A percentile compares a stretch with the other conserved stretches of the same genome.
Conservation (phyloP, 768 basidiomycete genomes). For the Leccinum disarticulatum region DNA sequence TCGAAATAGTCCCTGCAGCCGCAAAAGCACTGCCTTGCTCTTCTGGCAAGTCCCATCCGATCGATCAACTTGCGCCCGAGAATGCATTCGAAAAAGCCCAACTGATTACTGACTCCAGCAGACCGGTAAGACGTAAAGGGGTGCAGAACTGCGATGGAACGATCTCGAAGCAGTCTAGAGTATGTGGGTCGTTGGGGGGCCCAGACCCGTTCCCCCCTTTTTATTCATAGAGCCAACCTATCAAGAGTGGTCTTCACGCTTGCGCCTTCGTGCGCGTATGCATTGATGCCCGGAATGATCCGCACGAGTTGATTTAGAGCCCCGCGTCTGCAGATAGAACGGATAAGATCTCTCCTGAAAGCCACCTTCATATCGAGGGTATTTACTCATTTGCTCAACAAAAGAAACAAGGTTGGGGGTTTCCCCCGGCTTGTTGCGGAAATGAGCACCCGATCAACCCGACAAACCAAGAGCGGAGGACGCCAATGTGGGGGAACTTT, state of each 20-base stretch:
- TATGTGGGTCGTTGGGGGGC: constrained; percentile 6
- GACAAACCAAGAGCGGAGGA: background rate
- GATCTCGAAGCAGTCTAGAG: constrained; percentile 1
- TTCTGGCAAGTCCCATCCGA: background rate
- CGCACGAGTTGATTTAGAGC: constrained; percentile 20
- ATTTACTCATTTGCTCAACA: constrained; percentile 16
- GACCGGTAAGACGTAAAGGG: background rate
- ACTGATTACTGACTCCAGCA: background rate
- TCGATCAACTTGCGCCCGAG: constrained; percentile 6
- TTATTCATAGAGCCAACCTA: constrained; percentile 1
- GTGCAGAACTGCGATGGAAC: background rate
- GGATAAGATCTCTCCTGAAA: constrained; percentile 18
- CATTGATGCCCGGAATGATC: constrained; percentile 30
- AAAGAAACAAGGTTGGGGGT: constrained; percentile 22
- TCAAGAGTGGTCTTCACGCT: constrained; percentile 13
- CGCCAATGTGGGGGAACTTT: constrained; percentile 7
- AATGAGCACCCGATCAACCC: constrained; percentile 15
- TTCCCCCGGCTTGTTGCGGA: constrained; percentile 9
- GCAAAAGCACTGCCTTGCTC: constrained; percentile 9
- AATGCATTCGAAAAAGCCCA: background rate
- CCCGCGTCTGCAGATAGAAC: constrained; percentile 22
- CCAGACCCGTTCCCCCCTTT: background rate
- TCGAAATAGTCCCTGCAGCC: constrained; percentile 1
- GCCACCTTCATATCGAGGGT: constrained; percentile 20
- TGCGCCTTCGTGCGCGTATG: constrained; percentile 11